Percentiles rank a stretch among this genome's conserved stretches.
Evolutionary conservation across 176 grass and related monocot species (phyloP).

Genomic region (Bonia amplexicaulis): DNA sequence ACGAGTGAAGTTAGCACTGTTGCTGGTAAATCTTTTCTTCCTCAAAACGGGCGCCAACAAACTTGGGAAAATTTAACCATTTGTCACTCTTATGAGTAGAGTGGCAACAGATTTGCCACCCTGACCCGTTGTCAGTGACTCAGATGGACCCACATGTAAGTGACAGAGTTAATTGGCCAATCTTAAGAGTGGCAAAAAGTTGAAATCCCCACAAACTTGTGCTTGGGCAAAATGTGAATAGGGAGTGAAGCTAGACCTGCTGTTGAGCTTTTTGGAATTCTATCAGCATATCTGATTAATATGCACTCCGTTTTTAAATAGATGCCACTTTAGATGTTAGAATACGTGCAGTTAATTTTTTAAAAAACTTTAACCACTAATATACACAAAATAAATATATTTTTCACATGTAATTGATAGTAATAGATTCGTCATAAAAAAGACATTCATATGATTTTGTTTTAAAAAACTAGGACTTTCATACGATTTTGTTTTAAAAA

Average conservation of each 20-base stretch:
- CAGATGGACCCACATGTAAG: no score
- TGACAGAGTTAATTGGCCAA: no score
- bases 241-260: not conserved
- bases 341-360: not conserved
- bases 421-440: not conserved
- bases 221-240: not conserved
- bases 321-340: not conserved
- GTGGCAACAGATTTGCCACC: no score
- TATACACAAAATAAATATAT: not conserved
- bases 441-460: not conserved
- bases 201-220: constrained; percentile 14
- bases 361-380: not conserved
- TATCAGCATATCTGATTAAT: not conserved
- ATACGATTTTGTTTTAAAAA: not conserved
- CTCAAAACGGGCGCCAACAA: not conserved
- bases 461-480: not conserved
- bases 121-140: no score
- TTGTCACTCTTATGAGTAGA: no score
- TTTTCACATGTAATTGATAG: not conserved
- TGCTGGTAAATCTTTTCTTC: not conserved
- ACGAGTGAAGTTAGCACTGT: not conserved
- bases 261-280: not conserved
- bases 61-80: no score
- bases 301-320: not conserved
- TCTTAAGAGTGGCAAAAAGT: no score